Base-by-base conservation (phyloP, 805 yeast species). In the Yarrowia sp. region DNA sequence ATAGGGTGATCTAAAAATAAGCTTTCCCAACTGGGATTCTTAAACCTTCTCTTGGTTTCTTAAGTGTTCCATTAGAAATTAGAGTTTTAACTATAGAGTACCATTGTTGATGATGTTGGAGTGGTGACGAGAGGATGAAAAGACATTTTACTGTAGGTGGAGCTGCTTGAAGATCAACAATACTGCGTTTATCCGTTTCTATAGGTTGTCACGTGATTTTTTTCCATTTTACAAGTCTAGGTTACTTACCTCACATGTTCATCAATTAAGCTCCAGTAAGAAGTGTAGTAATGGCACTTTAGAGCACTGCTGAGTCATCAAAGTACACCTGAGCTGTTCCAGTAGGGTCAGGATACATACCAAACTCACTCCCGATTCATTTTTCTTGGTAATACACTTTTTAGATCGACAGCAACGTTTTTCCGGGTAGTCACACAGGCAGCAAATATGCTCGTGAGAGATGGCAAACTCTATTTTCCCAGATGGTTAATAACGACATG, bases 381-480 rank as follows among this genome's bases (percentile, higher is more conserved):
- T 26, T 5, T 26, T 26, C 32, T 26, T 26, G 7, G 32, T 26
- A 26, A 48, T 26, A 48, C 36, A 11, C 12, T 48, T 26, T 26
- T 5, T 22, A 48, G 10, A 36, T 36, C 26, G 42, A 8, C 22
- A 53, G 58, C 58, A 53, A 36, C n/a, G 42, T 16, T 53, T 26
- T 38, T 14, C 43, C 16, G 19, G 11, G 8, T 16, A 14, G 58
- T 53, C 58, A 53, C 43, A 36, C 58, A 53, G 58, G 58, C 58
- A 53, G 58, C 58, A 53, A 53, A 36, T 53, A 53, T 53, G 58
- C 58, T 48, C 16, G 43, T 10, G 58, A 52, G 58, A 16, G 38
- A n/a, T 36, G 42, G 43, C 32, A 53, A 53, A 53, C 35, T 15
- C 15, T 19, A 14, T 16, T 53, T 53, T 36, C n/a, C n/a, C 19